phyloP scores from a whole-genome alignment of 1,139 yeast genomes.

The Wickerhamomyces sp. region DNA sequence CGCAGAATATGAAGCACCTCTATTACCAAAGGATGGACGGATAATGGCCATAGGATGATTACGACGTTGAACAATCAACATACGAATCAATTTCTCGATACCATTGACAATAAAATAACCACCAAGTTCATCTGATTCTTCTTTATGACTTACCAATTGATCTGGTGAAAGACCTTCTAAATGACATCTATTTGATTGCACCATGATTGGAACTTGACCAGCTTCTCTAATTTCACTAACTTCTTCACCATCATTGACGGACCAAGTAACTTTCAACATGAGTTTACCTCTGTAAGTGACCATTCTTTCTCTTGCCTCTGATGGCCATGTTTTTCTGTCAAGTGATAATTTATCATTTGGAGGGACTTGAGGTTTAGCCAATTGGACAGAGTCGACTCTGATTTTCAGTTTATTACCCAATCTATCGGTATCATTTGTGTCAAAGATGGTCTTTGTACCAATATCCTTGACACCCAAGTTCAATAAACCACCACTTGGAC shows the following conservation, averaged over 20 bases:
- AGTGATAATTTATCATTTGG: slow-evolving; percentile 72
- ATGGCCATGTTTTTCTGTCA: slow-evolving; percentile 80
- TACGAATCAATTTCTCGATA: slow-evolving; percentile 91
- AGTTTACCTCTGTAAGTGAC: slow-evolving; percentile 68
- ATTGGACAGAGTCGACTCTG: slow-evolving; percentile 80
- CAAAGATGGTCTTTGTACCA: slow-evolving; percentile 81
- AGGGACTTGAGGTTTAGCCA: slow-evolving; percentile 77
- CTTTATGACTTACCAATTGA: slow-evolving; percentile 72
- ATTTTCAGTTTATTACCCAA: slow-evolving; percentile 79
- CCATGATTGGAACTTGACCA: slow-evolving; percentile 90
- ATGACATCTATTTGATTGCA: slow-evolving; percentile 87
- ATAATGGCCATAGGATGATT: slow-evolving; percentile 97
- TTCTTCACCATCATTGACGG: slow-evolving; percentile 82
- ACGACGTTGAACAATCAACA: slow-evolving; percentile 96
- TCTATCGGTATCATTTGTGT: slow-evolving; percentile 58
- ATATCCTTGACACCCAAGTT: slow-evolving; percentile 86
- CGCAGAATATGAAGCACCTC: slow-evolving; percentile 87
- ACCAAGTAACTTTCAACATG: slow-evolving; percentile 75
- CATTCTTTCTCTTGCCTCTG: slow-evolving; percentile 89
- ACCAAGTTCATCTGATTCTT: slow-evolving; percentile 94
- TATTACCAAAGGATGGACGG: slow-evolving; percentile 89
- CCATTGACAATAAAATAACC: slow-evolving; percentile 97
- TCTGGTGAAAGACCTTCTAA: slow-evolving; percentile 77
- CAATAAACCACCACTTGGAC: slow-evolving; percentile 76
- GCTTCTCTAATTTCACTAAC: slow-evolving; percentile 81